These are phyloP conservation scores for Ulvella scutata DNA, from an alignment of 139 green algal genomes.

Conservation along the genomic window DNA sequence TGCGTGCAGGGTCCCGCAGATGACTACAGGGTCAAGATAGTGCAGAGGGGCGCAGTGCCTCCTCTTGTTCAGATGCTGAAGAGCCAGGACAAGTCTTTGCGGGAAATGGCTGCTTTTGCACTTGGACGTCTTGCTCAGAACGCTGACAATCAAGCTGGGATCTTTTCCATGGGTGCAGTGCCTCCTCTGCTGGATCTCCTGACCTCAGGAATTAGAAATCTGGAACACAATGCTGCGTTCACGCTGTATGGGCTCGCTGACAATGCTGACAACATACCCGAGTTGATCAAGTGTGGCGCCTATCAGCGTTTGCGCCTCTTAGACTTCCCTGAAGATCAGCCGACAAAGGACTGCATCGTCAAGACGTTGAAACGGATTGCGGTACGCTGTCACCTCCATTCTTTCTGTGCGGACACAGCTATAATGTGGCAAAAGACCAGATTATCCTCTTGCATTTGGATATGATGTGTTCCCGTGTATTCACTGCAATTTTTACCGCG, in stretches of 20 bases:
- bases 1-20: too few species aligned
- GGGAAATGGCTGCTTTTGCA: conserved; percentile 97
- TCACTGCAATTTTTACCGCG: too few species aligned
- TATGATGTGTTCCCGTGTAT: too few species aligned
- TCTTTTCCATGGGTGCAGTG: conserved; percentile 16
- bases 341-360: conserved; percentile 74
- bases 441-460: too few species aligned
- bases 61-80: conserved; percentile 89
- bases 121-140: conserved; percentile 88
- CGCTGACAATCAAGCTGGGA: conserved; percentile 76
- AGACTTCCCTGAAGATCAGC: conserved; percentile 1
- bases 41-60: conserved; percentile 83
- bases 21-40: conserved; percentile 77
- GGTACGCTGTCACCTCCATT: conserved; percentile 1
- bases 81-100: conserved; percentile 48
- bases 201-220: conserved; percentile 59
- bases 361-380: conserved; percentile 91
- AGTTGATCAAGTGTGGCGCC: conserved; percentile 67
- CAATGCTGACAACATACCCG: conserved; percentile 92
- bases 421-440: too few species aligned
- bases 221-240: conserved; percentile 90
- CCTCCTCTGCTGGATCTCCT: conserved; percentile 79
- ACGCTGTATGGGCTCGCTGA: conserved; percentile 91
- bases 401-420: background rate
- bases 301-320: conserved; percentile 25